These are phyloP conservation scores for Fusarium sp. DNA, from an alignment of 2,329 filamentous ascomycete genomes.

Conservation along the genomic window DNA sequence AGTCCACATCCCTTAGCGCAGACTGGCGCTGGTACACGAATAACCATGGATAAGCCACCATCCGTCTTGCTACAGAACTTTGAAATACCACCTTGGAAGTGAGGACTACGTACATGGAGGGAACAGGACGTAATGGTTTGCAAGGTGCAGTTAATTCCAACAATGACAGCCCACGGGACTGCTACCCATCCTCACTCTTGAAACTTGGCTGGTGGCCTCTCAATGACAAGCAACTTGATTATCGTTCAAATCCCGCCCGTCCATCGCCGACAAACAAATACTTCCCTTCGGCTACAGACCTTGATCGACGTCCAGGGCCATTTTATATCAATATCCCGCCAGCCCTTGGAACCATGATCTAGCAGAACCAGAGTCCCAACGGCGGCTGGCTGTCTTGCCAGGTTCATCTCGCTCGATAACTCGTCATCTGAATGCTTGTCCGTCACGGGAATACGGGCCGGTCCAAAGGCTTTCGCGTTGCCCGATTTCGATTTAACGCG, in stretches of 20 bases:
- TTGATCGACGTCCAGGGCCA: slow-evolving; percentile 30
- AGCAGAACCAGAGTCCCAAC: slow-evolving; percentile 1
- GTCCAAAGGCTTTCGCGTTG: background rate
- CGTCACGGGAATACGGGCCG: slow-evolving; percentile 22
- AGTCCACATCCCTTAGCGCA: slow-evolving; percentile 35
- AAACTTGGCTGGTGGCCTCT: too few species aligned
- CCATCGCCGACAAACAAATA: background rate
- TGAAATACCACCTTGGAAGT: slow-evolving; percentile 2
- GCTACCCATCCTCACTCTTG: too few species aligned
- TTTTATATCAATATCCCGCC: slow-evolving; percentile 19
- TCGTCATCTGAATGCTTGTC: background rate
- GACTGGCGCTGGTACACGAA: slow-evolving; percentile 12
- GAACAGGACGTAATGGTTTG: background rate
- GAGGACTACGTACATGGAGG: background rate
- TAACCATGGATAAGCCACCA: slow-evolving; percentile 22
- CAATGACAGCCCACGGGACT: too few species aligned
- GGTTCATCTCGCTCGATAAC: slow-evolving; percentile 5
- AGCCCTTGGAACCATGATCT: slow-evolving; percentile 8
- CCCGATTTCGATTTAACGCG: slow-evolving; percentile 1
- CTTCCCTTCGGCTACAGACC: slow-evolving; percentile 11
- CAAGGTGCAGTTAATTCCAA: background rate
- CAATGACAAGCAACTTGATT: background rate
- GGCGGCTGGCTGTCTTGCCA: slow-evolving; percentile 5
- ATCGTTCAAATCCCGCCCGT: background rate
- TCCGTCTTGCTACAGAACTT: slow-evolving; percentile 12